A percentile compares a stretch with the other conserved stretches of the same genome.
phyloP scores from a whole-genome alignment of 2,329 filamentous ascomycete species.

The Alternaria incomplexa region DNA sequence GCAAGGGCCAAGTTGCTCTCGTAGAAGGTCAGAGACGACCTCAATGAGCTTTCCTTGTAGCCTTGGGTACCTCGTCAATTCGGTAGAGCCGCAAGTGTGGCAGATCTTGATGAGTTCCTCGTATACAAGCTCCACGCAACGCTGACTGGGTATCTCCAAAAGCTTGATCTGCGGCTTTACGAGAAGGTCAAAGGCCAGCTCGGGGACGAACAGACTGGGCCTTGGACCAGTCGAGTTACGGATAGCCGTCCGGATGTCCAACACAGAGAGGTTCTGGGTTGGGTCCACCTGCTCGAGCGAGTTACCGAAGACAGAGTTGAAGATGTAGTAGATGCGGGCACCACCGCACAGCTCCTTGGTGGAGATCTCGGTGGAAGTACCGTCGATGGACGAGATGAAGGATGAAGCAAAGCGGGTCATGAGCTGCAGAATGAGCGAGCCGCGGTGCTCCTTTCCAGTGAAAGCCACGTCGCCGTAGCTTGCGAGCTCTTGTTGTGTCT shows the following conservation, averaged over 20 bases:
- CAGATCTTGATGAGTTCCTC: constrained; percentile 99
- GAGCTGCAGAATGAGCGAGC: constrained; percentile 90
- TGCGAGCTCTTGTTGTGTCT: constrained; percentile 96
- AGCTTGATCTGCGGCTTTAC: constrained; percentile 99
- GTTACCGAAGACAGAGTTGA: constrained; percentile 98
- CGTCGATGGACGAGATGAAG: constrained; percentile 98
- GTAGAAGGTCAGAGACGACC: constrained; percentile 92
- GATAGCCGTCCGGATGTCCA: constrained; percentile 96
- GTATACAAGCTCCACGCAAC: constrained; percentile 97
- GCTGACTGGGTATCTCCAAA: constrained; percentile 90
- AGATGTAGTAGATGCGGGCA: constrained; percentile 97
- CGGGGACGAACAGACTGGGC: constrained; percentile 94
- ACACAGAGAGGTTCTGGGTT: constrained; percentile 89
- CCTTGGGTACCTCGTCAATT: constrained; percentile 88
- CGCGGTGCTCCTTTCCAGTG: constrained; percentile 93
- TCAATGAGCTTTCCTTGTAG: constrained; percentile 97
- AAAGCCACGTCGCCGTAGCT: constrained; percentile 99
- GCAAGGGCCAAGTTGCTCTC: constrained; percentile 87
- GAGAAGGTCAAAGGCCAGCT: constrained; percentile 95
- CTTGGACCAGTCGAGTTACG: constrained; percentile 96
- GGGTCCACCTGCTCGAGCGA: constrained; percentile 96
- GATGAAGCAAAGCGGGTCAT: constrained; percentile 99
- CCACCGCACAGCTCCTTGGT: constrained; percentile 97
- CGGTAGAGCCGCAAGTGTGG: constrained; percentile 95
- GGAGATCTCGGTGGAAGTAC: constrained; percentile 97